Evolutionary conservation across 768 basidiomycete species (phyloP), one percentile per base, ranked within the genome.

Genomic region (Tylopilus sp.): DNA sequence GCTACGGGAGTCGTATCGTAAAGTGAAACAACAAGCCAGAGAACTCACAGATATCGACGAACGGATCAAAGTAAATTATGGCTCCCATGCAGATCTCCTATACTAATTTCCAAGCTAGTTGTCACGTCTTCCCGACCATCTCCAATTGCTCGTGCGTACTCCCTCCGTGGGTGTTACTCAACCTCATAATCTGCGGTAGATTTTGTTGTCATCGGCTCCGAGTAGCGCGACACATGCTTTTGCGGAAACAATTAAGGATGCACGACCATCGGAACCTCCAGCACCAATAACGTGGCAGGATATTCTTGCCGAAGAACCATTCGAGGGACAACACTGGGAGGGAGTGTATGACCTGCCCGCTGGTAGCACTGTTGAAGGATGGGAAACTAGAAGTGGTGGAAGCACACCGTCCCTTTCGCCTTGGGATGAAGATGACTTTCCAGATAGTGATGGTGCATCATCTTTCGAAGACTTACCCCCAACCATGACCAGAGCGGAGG

Each of bases 271-370:
- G 1, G 45, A 61, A 41, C 52, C 58, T 8, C 74, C 64, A 8
- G 66, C 73, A 4, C 60, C 74, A 1, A 68, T 90, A 8, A 89
- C 86, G 4, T 93, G 91, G 91, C 74, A 77, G 54, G 78, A 83
- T n/a, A 92, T 93, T 46, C 76, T 92, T 16, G 79, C 79, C 1
- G 89, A 90, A 61, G 90, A 92, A 52, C 88, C 89, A 4, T 87
- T 89, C 55, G 87, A 92, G 67, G 91, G 87, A 16, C 83, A 92
- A 55, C 90, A 92, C 61, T 92, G 89, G 89, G 80, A 88, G 62
- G 87, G 87, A 1, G 80, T 80, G n/a, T 81, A 81, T 56, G 84
- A 76, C 9, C 65, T 76, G 24, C 78, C 79, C 25, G 66, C 74
- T n/a, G 79, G 82, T 26, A 73, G 70, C 51, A 76, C 74, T 1